Conservation (phyloP, 169 alveolate genomes). For the Eimeria tenella region DNA sequence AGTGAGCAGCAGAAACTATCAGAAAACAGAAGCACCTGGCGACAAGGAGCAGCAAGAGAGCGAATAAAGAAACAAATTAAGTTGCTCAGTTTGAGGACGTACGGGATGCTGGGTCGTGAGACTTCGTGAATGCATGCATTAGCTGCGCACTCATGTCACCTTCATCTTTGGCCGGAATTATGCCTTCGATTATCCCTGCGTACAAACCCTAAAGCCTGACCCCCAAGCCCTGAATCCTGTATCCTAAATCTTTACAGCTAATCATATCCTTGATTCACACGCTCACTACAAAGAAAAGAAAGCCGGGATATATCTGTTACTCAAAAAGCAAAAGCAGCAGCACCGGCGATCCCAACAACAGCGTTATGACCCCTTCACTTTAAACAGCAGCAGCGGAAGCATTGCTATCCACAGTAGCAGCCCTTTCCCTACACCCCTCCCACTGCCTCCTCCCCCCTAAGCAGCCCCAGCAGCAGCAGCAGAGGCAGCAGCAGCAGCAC, state of each 20-base stretch:
- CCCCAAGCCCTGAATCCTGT: too few relatives aligned
- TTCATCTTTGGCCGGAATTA: conserved; percentile 59
- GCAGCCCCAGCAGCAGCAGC: neutral
- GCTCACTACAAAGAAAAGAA: too few relatives aligned
- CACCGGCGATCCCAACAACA: too few relatives aligned
- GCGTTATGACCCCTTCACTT: neutral
- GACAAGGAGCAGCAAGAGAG: neutral
- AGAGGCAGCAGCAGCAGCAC: neutral
- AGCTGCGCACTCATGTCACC: neutral
- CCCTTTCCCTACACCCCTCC: neutral
- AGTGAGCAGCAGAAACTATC: neutral
- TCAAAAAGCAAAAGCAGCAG: too few relatives aligned
- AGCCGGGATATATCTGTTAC: too few relatives aligned
- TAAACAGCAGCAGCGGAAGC: neutral
- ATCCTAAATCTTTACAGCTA: too few relatives aligned
- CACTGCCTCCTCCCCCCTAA: neutral
- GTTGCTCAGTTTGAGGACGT: neutral
- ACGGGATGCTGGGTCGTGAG: neutral
- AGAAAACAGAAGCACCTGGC: neutral
- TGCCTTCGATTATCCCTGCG: conserved; percentile 74
- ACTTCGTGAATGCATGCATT: neutral
- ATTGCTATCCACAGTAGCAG: neutral
- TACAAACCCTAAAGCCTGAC: neutral
- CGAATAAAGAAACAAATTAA: neutral
- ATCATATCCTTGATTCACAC: too few relatives aligned